A percentile compares a stretch with the other conserved stretches of the same genome.
Conservation (phyloP, 2,329 filamentous ascomycete genomes). For the Gremmenia infestans region DNA sequence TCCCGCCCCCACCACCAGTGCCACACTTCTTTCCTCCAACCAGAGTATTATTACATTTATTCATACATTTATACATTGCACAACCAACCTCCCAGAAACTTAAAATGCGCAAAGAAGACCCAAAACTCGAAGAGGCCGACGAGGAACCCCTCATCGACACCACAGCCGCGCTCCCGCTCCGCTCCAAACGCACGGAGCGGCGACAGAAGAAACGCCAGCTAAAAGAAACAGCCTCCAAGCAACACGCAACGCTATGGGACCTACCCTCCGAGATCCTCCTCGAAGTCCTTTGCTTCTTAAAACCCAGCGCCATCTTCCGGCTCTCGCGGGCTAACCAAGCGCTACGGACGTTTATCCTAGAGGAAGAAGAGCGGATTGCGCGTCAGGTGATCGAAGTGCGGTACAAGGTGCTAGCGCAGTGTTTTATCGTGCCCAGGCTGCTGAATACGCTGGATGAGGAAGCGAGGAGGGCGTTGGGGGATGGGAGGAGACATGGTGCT, state of each 20-base stretch:
- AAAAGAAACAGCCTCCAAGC: slow-evolving; percentile 32
- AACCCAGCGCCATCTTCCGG: slow-evolving; percentile 46
- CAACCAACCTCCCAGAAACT: too few species aligned
- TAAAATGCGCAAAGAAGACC: neutral
- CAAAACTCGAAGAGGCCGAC: slow-evolving; percentile 21
- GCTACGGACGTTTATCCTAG: slow-evolving; percentile 39
- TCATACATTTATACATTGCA: too few species aligned
- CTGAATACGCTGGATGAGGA: slow-evolving; percentile 37
- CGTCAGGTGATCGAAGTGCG: slow-evolving; percentile 40
- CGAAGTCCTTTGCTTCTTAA: slow-evolving; percentile 41
- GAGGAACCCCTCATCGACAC: slow-evolving; percentile 43
- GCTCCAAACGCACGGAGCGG: slow-evolving; percentile 49
- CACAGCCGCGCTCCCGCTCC: slow-evolving; percentile 44
- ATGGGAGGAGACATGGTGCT: slow-evolving; percentile 37
- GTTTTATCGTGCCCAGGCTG: slow-evolving; percentile 46
- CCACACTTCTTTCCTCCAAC: too few species aligned
- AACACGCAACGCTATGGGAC: slow-evolving; percentile 36
- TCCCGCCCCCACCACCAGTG: too few species aligned
- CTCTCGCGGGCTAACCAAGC: slow-evolving; percentile 39
- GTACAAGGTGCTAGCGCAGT: slow-evolving; percentile 46
- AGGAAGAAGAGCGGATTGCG: slow-evolving; percentile 41
- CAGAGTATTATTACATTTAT: too few species aligned
- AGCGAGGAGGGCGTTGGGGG: slow-evolving; percentile 35
- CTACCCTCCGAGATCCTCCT: slow-evolving; percentile 50
- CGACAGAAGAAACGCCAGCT: slow-evolving; percentile 40